These are phyloP conservation scores for Discostella stelligera DNA, from an alignment of 352 stramenopile species.

Conservation along the genomic window DNA sequence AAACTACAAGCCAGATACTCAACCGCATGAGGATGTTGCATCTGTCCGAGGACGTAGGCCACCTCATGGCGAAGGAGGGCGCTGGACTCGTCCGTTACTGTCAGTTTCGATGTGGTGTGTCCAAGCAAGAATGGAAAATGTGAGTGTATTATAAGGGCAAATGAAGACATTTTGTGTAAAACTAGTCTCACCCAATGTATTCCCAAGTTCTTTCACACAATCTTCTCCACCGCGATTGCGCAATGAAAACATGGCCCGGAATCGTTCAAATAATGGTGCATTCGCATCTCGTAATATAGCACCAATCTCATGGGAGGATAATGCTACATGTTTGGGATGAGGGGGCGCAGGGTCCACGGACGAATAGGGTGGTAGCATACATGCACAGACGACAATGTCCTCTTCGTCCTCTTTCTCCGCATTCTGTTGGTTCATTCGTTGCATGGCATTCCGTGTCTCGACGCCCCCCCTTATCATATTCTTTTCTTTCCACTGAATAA, in stretches of 20 bases:
- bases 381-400: constrained; percentile 60
- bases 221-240: constrained; percentile 93
- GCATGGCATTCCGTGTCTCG: neutral
- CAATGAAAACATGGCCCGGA: constrained; percentile 98
- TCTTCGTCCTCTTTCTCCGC: constrained; percentile 14
- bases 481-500: constrained; percentile 88
- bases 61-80: constrained; percentile 97
- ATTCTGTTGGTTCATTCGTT: neutral
- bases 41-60: constrained; percentile 97
- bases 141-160: neutral
- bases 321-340: constrained; percentile 71
- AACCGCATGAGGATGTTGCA: constrained; percentile 89
- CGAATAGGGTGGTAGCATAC: constrained; percentile 87
- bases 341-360: constrained; percentile 94
- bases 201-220: constrained; percentile 75
- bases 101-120: neutral
- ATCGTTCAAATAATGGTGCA: constrained; percentile 89
- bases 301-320: constrained; percentile 85
- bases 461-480: constrained; percentile 56
- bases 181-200: constrained; percentile 46
- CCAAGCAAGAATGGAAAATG: neutral
- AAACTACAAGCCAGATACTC: constrained; percentile 91
- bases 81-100: constrained; percentile 67
- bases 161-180: neutral
- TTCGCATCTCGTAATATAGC: constrained; percentile 86